A percentile compares a stretch with the other conserved stretches of the same genome.
Evolutionary conservation across 140 eudicot species (phyloP).

Genomic region (Senecio squalidus): DNA sequence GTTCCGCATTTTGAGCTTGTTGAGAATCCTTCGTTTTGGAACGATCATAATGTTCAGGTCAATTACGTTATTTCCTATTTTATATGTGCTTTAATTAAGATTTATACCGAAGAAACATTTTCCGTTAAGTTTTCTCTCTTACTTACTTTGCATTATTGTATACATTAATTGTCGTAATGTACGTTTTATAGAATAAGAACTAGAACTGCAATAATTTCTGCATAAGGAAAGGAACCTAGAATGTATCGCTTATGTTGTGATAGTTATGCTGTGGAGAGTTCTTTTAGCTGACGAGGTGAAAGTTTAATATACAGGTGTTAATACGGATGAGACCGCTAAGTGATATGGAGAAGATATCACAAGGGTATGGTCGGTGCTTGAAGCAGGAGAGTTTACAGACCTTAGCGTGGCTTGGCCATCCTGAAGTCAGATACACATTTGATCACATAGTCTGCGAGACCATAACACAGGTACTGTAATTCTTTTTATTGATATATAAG

Average conservation of each 20-base stretch:
- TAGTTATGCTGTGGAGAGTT: slow-evolving; percentile 2
- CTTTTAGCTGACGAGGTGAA: slow-evolving; percentile 10
- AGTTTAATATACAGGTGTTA: slow-evolving; percentile 42
- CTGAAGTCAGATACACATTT: slow-evolving; percentile 83
- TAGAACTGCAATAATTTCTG: background rate
- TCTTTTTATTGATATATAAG: background rate
- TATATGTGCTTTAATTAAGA: too few relatives aligned
- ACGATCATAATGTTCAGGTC: slow-evolving; percentile 95
- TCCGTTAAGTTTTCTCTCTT: too few relatives aligned
- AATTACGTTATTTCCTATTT: slow-evolving; percentile 8
- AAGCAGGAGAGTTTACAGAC: slow-evolving; percentile 80
- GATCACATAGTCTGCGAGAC: slow-evolving; percentile 80
- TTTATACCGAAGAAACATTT: background rate
- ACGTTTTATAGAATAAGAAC: background rate
- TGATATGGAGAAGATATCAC: slow-evolving; percentile 52
- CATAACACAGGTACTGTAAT: slow-evolving; percentile 59
- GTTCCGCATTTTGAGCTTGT: slow-evolving; percentile 63
- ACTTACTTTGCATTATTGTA: too few relatives aligned
- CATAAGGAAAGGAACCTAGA: slow-evolving; percentile 1
- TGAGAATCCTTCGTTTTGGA: slow-evolving; percentile 74
- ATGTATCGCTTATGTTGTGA: too few relatives aligned
- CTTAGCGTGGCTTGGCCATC: slow-evolving; percentile 79
- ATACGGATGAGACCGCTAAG: slow-evolving; percentile 76
- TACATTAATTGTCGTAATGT: background rate
- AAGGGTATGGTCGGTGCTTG: slow-evolving; percentile 68